phyloP scores from a whole-genome alignment of 2,329 filamentous ascomycete genomes.

The Sporothrix pallida region DNA sequence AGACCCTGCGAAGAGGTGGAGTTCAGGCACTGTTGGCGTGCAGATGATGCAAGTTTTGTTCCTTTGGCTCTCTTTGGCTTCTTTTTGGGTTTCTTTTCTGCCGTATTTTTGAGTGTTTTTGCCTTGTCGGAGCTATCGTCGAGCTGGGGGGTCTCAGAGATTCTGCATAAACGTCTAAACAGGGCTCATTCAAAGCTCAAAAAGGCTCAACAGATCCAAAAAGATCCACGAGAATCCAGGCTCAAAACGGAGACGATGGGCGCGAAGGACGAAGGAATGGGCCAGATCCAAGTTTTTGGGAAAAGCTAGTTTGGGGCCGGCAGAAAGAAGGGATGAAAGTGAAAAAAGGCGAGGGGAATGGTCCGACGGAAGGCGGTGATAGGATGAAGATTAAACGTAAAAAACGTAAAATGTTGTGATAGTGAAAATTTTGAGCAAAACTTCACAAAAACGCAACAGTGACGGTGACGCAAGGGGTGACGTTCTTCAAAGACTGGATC shows the following conservation, averaged over 20 bases:
- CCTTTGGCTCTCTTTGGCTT: background rate
- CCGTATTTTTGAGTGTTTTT: too few relatives aligned
- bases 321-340: conserved; percentile 1
- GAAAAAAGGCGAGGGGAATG: conserved; percentile 7
- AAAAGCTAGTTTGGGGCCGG: conserved; percentile 23
- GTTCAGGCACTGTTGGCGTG: conserved; percentile 24
- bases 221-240: too few relatives aligned
- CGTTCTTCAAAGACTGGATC: background rate
- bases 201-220: background rate
- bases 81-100: background rate
- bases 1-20: conserved; percentile 21
- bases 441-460: background rate
- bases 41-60: conserved; percentile 20
- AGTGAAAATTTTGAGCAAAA: background rate
- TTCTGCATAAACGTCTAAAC: background rate
- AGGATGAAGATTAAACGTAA: background rate
- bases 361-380: background rate
- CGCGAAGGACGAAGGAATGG: conserved; percentile 22
- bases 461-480: conserved; percentile 18
- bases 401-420: background rate
- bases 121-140: background rate
- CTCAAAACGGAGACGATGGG: conserved; percentile 18
- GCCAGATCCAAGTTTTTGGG: conserved; percentile 16
- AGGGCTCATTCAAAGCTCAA: background rate
- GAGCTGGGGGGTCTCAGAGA: background rate